These are phyloP conservation scores for Phytophthora tubulina DNA, from an alignment of 352 stramenopile genomes.

Conservation along the genomic window DNA sequence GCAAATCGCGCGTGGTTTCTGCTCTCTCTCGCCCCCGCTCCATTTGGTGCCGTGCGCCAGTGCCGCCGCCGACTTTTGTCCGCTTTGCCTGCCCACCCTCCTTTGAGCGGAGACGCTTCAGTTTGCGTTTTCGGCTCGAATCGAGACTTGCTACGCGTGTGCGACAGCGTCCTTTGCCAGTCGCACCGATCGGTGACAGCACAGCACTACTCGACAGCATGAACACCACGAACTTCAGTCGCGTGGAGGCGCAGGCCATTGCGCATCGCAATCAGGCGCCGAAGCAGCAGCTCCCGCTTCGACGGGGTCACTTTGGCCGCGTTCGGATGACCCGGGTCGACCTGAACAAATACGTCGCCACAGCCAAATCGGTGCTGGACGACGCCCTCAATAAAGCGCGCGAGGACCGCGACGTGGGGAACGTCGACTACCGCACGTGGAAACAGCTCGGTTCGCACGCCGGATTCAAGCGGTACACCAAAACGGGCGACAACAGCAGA, in stretches of 20 bases:
- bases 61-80: slow-evolving; percentile 14
- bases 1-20: slow-evolving; percentile 46
- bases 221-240: slow-evolving; percentile 39
- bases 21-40: slow-evolving; percentile 38
- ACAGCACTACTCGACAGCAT: slow-evolving; percentile 14
- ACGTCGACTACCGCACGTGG: slow-evolving; percentile 57
- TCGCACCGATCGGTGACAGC: too few species aligned
- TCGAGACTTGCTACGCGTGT: slow-evolving; percentile 15
- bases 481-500: slow-evolving; percentile 47
- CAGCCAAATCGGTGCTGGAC: slow-evolving; percentile 54
- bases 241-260: slow-evolving; percentile 46
- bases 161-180: neutral
- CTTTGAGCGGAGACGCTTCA: slow-evolving; percentile 24
- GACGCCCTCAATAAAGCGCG: slow-evolving; percentile 51
- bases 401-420: slow-evolving; percentile 53
- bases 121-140: slow-evolving; percentile 38
- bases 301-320: slow-evolving; percentile 55
- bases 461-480: slow-evolving; percentile 71
- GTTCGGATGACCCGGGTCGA: slow-evolving; percentile 47
- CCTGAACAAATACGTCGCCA: slow-evolving; percentile 52
- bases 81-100: neutral
- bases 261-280: slow-evolving; percentile 29
- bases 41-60: slow-evolving; percentile 44
- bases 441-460: slow-evolving; percentile 60
- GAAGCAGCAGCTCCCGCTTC: slow-evolving; percentile 57